Percentiles rank a stretch among this genome's conserved stretches.
These are phyloP conservation scores for Irpex sp. DNA, from an alignment of 1,284 basidiomycete genomes.

Conservation along the genomic window DNA sequence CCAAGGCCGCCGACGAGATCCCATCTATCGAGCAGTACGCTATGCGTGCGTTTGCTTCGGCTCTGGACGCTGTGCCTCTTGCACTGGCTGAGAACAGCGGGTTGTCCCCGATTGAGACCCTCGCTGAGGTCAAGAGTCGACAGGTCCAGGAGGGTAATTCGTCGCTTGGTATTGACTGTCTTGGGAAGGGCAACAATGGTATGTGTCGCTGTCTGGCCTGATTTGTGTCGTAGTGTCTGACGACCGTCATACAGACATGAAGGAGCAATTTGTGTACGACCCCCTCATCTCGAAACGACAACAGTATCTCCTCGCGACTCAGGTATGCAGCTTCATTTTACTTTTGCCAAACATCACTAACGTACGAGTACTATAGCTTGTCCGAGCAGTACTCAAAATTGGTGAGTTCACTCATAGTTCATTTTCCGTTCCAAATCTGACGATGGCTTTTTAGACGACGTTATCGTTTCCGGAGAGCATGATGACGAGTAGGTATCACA, in stretches of 20 bases:
- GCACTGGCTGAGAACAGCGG: conserved; percentile 98
- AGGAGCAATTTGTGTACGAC: conserved; percentile 95
- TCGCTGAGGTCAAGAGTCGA: conserved; percentile 91
- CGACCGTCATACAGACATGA: conserved; percentile 75
- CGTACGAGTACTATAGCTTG: conserved; percentile 39
- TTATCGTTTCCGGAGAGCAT: conserved; percentile 57
- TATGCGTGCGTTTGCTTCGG: conserved; percentile 96
- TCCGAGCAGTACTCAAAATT: conserved; percentile 73
- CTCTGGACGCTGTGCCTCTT: conserved; percentile 90
- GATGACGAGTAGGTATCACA: conserved; percentile 43
- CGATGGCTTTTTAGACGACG: conserved; percentile 46
- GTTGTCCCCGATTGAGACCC: conserved; percentile 92
- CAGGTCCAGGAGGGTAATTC: conserved; percentile 90
- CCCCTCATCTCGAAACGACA: conserved; percentile 97
- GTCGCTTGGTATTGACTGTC: conserved; percentile 91
- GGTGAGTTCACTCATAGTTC: conserved; percentile 37
- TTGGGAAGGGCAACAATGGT: conserved; percentile 85
- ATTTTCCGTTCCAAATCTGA: conserved; percentile 5
- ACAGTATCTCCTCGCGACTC: conserved; percentile 96
- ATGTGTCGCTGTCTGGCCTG: conserved; percentile 22
- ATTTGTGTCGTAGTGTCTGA: neutral
- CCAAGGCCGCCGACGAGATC: conserved; percentile 95
- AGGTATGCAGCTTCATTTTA: conserved; percentile 48
- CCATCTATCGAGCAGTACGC: conserved; percentile 98
- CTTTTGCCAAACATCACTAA: conserved; percentile 2